Base-by-base conservation (phyloP, 768 basidiomycete genomes). In the Podaxis sp. region DNA sequence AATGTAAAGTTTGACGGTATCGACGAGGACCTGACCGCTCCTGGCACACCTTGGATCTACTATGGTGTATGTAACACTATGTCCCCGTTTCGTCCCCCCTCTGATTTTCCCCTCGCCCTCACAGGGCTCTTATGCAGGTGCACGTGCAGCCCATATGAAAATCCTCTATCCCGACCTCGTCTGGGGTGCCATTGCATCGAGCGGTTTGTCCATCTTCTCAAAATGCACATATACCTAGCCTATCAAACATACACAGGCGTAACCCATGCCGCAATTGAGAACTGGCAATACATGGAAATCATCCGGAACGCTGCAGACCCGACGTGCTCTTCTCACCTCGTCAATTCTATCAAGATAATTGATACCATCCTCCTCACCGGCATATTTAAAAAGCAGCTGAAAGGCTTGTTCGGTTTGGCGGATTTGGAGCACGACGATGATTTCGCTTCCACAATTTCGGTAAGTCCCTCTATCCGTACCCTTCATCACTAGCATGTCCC, bases 201-300 rank as follows among this genome's bases (percentile, higher is more conserved):
- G 91, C 62, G 94, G 91, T 87, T 66, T 4, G 84, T 67, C 8
- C 20, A 8, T 40, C 50, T 10, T 15, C 38, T 58, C 52, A 58
- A 17, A 24, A 33, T 22, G 8, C 54, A 70, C 30, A 20, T 54
- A 24, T 26, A 13, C 11, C 49, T 8, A 1, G 8, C 17, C 17
- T 40, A 30, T 24, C 36, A 55, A 13, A 2, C 2, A 48, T 15
- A 3, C 28, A 13, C 30, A 93, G 92, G 78, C 36, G 96, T 97
- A 6, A 96, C 93, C 0, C 93, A 96, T 68, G 95, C 96, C 2
- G 73, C 84, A 7, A 74, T 95, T 37, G 78, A 85, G 65, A 92
- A 90, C 68, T 94, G 93, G 87, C 86, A 96, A 73, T 97, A 96
- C 74, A 88, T 88, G 82, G 91, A 94, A 44, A 82, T 96, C 68